Base-by-base conservation (phyloP, 2,329 filamentous ascomycete species). In the Calonectria fujianensis region DNA sequence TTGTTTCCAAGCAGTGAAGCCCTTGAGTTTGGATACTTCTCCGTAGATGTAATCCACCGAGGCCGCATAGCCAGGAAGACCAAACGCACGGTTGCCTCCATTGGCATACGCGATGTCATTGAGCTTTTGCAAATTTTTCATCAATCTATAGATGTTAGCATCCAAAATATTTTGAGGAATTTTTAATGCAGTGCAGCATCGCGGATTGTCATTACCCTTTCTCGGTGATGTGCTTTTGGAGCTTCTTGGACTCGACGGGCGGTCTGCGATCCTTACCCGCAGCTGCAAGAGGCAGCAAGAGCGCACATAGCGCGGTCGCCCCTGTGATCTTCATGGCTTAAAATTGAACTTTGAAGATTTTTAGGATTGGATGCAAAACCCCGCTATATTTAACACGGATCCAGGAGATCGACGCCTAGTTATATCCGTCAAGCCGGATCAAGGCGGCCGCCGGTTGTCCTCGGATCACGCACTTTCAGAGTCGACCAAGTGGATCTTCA, bases 51-150 rank as follows among this genome's bases (percentile, higher is more conserved):
- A 83, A 50, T 85, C 84, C 0, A 80, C 78, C 1, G 84, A 85
- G 39, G 83, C 88, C 11, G 65, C 76, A n/a, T 83, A 83, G 24
- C 82, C 82, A 1, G 82, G 82, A 20, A 81, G 75, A 9, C 82
- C 82, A 5, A 83, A 83, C 3, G 82, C 82, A 8, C 82, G 79
- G 54, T 83, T 83, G 10, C 82, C 82, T 20, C 82, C 82, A 24
- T 83, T 83, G 37, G 75, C 80, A 29, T 80, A 81, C 7, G 82
- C 82, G n/a, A 83, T 83, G 18, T 81, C 80, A 29, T 79, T 81
- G 27, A 83, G 80, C 2, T 75, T 75, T 14, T 81, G 73, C 57
- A 83, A 69, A 57, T 83, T 83, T 24, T 59, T 73, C 72, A 82
- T 80, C 65, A 82, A 65, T 4, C 80, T 81, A 5, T 0, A 0